phyloP scores from a whole-genome alignment of 352 stramenopile species.

The Discostella stelligera region DNA sequence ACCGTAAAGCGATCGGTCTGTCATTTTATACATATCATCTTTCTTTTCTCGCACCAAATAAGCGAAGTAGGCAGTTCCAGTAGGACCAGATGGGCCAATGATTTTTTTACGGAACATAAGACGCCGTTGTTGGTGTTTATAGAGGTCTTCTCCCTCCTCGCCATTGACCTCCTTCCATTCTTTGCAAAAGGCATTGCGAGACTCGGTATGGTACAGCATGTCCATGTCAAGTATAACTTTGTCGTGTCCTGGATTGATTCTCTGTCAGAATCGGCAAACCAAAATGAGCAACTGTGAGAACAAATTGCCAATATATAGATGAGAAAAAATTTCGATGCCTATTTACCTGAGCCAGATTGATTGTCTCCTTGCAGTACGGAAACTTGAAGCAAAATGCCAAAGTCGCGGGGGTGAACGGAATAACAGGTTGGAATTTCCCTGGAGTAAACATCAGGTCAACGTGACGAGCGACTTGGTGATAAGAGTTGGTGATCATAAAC shows the following conservation, averaged over 20 bases:
- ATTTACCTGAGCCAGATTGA: slow-evolving; percentile 47
- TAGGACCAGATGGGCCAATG: slow-evolving; percentile 56
- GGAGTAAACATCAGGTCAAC: slow-evolving; percentile 62
- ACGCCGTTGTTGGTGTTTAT: slow-evolving; percentile 52
- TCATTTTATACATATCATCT: slow-evolving; percentile 65
- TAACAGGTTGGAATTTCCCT: slow-evolving; percentile 55
- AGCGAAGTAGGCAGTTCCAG: slow-evolving; percentile 56
- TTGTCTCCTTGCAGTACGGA: slow-evolving; percentile 55
- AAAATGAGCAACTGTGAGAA: background rate
- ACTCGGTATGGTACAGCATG: slow-evolving; percentile 61
- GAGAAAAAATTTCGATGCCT: background rate
- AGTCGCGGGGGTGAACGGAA: slow-evolving; percentile 55
- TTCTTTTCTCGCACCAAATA: slow-evolving; percentile 50
- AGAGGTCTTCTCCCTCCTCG: slow-evolving; percentile 57
- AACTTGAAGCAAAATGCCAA: slow-evolving; percentile 69
- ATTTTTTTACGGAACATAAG: slow-evolving; percentile 60
- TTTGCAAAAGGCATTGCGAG: slow-evolving; percentile 57
- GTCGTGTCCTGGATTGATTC: slow-evolving; percentile 47
- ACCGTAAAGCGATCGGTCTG: slow-evolving; percentile 58
- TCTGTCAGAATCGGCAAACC: slow-evolving; percentile 5
- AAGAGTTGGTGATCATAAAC: slow-evolving; percentile 74
- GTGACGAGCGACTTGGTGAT: slow-evolving; percentile 55
- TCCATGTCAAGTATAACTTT: slow-evolving; percentile 60
- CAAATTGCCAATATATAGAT: slow-evolving; percentile 1
- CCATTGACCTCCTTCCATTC: slow-evolving; percentile 61